Evolutionary conservation across 345 rosid genomes (phyloP).

Genomic region (Salix dunnii): DNA sequence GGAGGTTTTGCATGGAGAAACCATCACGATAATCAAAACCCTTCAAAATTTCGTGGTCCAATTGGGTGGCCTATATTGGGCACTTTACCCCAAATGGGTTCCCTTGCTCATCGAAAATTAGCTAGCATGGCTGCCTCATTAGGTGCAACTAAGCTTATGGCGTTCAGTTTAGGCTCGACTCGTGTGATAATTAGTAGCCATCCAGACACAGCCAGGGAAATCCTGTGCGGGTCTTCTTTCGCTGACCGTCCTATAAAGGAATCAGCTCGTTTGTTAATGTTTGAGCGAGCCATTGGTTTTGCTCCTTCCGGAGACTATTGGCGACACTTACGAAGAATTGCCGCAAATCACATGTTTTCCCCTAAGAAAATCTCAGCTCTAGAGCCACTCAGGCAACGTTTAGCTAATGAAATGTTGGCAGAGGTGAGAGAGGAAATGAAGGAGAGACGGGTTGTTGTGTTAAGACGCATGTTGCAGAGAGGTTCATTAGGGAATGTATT

Average conservation of each 20-base stretch:
- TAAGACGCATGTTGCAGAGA: constrained; percentile 41
- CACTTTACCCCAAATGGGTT: constrained; percentile 47
- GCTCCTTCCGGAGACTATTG: constrained; percentile 57
- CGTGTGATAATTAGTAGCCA: constrained; percentile 54
- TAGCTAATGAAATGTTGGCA: constrained; percentile 36
- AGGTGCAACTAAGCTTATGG: constrained; percentile 51
- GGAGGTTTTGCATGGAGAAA: constrained; percentile 76
- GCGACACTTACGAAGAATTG: constrained; percentile 52
- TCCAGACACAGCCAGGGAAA: constrained; percentile 58
- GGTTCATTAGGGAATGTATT: constrained; percentile 47
- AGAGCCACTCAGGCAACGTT: constrained; percentile 32
- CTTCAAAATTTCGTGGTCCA: constrained; percentile 42
- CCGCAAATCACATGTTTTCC: constrained; percentile 53
- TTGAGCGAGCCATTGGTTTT: constrained; percentile 70
- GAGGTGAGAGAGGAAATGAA: constrained; percentile 27
- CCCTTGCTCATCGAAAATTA: constrained; percentile 55
- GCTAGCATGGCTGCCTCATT: constrained; percentile 44
- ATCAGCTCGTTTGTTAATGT: constrained; percentile 54
- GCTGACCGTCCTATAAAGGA: constrained; percentile 59
- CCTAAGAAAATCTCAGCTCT: constrained; percentile 39
- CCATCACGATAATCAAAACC: constrained; percentile 11
- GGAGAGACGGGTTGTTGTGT: constrained; percentile 24
- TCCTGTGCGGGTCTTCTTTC: constrained; percentile 47
- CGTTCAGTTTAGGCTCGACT: constrained; percentile 47
- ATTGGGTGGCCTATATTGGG: constrained; percentile 56